Evolutionary conservation across 345 rosid species (phyloP), one percentile per base, ranked within the genome.

Genomic region (Punica granatum): DNA sequence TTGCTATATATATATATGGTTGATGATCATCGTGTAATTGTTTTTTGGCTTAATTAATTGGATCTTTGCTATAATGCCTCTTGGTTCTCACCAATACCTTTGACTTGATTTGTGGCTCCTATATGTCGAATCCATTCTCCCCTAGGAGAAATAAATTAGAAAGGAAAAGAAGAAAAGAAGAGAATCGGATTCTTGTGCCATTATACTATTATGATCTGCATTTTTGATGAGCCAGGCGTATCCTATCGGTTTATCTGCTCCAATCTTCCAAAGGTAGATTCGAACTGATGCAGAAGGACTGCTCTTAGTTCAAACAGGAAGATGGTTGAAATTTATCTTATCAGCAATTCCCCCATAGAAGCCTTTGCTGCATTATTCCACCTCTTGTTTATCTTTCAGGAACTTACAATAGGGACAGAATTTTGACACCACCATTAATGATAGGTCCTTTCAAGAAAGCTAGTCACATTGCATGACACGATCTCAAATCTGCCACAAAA

Each of bases 141-240:
- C n/a, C n/a, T n/a, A n/a, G n/a, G n/a, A n/a, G n/a, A n/a, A n/a
- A n/a, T n/a, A n/a, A n/a, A 7, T 23, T 2, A 59, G 28, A 59
- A 59, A 30, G 35, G 63, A 30, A 30, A 30, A 30, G 63, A 59
- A 59, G 36, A 59, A 59, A 19, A 26, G 35, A 23, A 28, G 63
- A 59, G 63, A 28, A 59, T 59, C 61, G 30, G 63, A 59, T 59
- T 60, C 64, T 4, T 19, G 34, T 33, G 26, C 25, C 64, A 60
- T 60, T 60, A 31, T 21, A 33, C 1, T 48, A 21, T 16, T 48
- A 19, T 48, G 23, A 19, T 48, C 54, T 60, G 64, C 25, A 60
- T 21, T 56, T 56, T 31, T n/a, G 61, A 31, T 13, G n/a, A 31
- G 4, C 63, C n/a, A 7, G 9, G 15, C 9, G 6, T 30, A 4